Evolutionary conservation across 768 basidiomycete species (phyloP).

Genomic region (Dioszegia hungarica): DNA sequence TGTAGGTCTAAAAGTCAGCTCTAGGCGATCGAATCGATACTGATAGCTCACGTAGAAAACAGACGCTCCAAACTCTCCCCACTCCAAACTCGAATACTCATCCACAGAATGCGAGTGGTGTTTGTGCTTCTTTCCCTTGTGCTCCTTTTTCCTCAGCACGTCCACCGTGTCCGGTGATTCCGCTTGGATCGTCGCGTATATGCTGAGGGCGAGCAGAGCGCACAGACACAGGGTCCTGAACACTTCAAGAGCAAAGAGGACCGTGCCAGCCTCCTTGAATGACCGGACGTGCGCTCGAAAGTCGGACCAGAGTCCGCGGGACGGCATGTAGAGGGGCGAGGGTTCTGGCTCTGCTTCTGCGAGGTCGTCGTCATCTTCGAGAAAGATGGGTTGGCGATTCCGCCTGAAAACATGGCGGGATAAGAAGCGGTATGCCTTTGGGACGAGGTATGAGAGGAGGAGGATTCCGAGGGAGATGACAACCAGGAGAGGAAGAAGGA

Average conservation of each 20-base stretch:
- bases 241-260: conserved; percentile 55
- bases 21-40: not conserved
- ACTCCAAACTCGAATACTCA: conserved; percentile 38
- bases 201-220: conserved; percentile 56
- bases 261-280: conserved; percentile 53
- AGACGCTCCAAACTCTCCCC: conserved; percentile 45
- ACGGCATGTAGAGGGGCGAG: conserved; percentile 26
- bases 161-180: conserved; percentile 39
- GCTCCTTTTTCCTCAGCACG: conserved; percentile 19
- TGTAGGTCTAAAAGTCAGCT: conserved; percentile 50
- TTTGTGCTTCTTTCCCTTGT: conserved; percentile 35
- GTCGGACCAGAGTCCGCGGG: conserved; percentile 47
- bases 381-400: conserved; percentile 23
- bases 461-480: conserved; percentile 49
- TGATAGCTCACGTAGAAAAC: conserved; percentile 47
- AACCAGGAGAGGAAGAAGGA: conserved; percentile 51
- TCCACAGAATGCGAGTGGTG: conserved; percentile 44
- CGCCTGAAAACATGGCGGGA: conserved; percentile 2
- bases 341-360: conserved; percentile 23
- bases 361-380: conserved; percentile 21
- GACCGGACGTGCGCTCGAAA: conserved; percentile 51
- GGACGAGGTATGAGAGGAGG: conserved; percentile 44
- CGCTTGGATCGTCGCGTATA: conserved; percentile 51
- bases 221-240: conserved; percentile 54
- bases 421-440: conserved; percentile 26